These are phyloP conservation scores for Zygosaccharomyces sapae DNA, from an alignment of 1,139 yeast genomes.

Conservation along the genomic window DNA sequence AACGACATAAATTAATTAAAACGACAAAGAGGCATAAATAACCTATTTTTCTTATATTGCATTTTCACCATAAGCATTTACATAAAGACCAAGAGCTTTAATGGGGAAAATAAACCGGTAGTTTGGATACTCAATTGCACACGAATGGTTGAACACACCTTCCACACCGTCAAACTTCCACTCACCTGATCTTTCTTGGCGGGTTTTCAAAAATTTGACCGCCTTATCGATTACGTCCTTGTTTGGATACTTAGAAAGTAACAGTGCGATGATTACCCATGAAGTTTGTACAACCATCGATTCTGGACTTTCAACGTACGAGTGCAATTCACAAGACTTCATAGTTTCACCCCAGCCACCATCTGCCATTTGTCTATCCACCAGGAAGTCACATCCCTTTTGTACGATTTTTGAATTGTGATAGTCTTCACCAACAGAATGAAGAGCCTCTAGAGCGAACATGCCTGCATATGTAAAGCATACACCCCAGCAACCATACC, in stretches of 20 bases:
- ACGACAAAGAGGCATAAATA: no score
- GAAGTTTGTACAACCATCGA: slow-evolving; percentile 87
- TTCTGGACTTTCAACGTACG: slow-evolving; percentile 61
- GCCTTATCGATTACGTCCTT: slow-evolving; percentile 59
- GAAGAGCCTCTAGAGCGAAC: slow-evolving; percentile 94
- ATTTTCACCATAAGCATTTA: slow-evolving; percentile 28
- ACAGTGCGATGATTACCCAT: slow-evolving; percentile 83
- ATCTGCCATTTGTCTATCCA: slow-evolving; percentile 69
- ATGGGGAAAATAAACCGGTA: slow-evolving; percentile 87
- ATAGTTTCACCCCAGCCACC: slow-evolving; percentile 98
- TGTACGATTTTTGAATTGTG: slow-evolving; percentile 56
- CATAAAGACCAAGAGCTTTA: slow-evolving; percentile 84
- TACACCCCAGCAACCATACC: slow-evolving; percentile 99
- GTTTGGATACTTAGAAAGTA: slow-evolving; percentile 79
- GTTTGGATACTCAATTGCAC: slow-evolving; percentile 94
- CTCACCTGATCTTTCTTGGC: slow-evolving; percentile 76
- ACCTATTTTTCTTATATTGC: slow-evolving; percentile 10
- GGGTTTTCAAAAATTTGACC: slow-evolving; percentile 54
- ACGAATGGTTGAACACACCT: slow-evolving; percentile 93
- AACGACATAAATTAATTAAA: slow-evolving; percentile 42
- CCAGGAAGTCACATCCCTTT: slow-evolving; percentile 81
- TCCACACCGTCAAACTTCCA: slow-evolving; percentile 84
- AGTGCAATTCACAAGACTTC: slow-evolving; percentile 71
- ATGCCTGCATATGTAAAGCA: slow-evolving; percentile 94
- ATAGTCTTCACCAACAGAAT: slow-evolving; percentile 63